Evolutionary conservation across 75 land plant genomes (phyloP), one percentile per base, ranked within the genome.

Genomic region (Picea glauca): DNA sequence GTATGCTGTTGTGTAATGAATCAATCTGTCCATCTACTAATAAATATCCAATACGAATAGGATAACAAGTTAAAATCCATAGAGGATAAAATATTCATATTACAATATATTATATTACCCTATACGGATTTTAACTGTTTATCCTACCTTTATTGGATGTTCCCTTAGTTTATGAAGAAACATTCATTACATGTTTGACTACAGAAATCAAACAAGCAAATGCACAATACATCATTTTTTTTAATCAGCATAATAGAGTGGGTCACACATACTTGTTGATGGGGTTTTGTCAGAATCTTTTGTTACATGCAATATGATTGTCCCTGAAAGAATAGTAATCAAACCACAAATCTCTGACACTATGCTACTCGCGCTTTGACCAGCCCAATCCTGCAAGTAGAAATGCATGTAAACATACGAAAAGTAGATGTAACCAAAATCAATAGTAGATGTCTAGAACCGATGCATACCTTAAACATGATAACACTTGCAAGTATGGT

Each of bases 401-500:
- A 70, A 70, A 70, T 70, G 56, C 21, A 18, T 20, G 50, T 70
- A 38, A 66, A 70, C 23, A 40, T 2, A 7, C 1, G 4, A 70
- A 43, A 70, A n/a, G 74, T 13, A 70, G 20, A 50, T 12, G 11
- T 50, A 50, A 50, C 56, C 56, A 9, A 50, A 50, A 50, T 9
- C 56, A 11, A 50, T 50, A 9, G 56, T 50, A 50, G 56, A 9
- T 50, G 56, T 50, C 56, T 50, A 50, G 56, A 50, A 50, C 56
- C 56, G 12, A 50, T 50, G 56, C 12, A 9, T 83, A 93, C 96
- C 93, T 88, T 93, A 75, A 93, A 91, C 96, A 93, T 93, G 58
- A 93, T 93, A n/a, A 89, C 83, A 80, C 96, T 93, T 13, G 96
- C 96, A 79, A 93, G 63, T 18, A 93, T 93, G 40, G 94, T 93